Conservation (phyloP, 2,329 filamentous ascomycete species). For the Penicillium occitanis region DNA sequence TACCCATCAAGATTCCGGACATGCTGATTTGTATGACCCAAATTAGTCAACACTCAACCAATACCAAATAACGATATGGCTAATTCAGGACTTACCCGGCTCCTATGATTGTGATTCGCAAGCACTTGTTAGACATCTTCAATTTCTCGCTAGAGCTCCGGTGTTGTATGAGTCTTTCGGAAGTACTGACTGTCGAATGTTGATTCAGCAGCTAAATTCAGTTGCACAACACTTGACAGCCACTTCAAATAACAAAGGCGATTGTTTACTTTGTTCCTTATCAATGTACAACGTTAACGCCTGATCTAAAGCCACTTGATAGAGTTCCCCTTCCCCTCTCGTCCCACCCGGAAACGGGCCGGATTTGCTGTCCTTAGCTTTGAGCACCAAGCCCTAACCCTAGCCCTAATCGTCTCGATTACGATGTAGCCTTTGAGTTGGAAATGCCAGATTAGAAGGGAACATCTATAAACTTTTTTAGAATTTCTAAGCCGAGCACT, state of each 20-base stretch:
- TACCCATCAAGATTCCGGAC: no score
- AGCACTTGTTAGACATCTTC: no score
- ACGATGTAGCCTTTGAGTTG: no score
- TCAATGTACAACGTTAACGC: not conserved
- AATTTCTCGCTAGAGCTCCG: no score
- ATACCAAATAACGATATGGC: no score
- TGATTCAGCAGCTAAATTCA: not conserved
- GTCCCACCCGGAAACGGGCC: not conserved
- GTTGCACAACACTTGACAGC: not conserved
- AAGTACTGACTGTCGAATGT: no score
- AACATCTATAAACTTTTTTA: not conserved
- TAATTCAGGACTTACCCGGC: no score
- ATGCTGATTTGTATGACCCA: no score
- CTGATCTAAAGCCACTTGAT: not conserved
- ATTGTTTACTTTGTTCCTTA: not conserved
- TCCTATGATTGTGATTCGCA: no score
- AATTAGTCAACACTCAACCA: no score
- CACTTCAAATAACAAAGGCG: not conserved
- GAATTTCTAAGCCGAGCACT: not conserved
- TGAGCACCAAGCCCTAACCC: not conserved
- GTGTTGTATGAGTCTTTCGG: no score
- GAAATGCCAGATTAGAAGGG: not conserved
- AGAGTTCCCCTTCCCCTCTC: not conserved
- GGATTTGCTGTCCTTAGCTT: not conserved
- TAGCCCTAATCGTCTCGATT: not conserved